Percentiles rank a stretch among this genome's conserved stretches.
phyloP scores from a whole-genome alignment of 1,284 basidiomycete species.

The Puccinia horiana region DNA sequence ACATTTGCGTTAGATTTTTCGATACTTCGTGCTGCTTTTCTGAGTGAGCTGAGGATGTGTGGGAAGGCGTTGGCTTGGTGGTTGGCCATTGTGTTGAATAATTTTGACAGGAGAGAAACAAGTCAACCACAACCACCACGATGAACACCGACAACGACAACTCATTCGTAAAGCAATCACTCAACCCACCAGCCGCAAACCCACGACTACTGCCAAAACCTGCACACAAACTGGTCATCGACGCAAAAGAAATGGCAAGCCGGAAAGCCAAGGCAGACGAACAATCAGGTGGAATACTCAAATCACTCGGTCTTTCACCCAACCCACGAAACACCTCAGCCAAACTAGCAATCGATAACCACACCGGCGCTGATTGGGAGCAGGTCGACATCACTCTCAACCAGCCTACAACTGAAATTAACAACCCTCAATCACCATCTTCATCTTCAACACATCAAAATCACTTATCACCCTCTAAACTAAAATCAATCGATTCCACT shows the following conservation, averaged over 20 bases:
- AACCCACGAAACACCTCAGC: not conserved
- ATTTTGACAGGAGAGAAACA: too few species aligned
- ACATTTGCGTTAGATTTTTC: conserved; percentile 26
- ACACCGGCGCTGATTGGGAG: conserved; percentile 43
- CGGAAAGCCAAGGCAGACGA: conserved; percentile 47
- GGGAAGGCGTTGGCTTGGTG: not conserved
- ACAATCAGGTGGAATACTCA: conserved; percentile 38
- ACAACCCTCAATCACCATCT: not conserved
- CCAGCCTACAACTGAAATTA: too few species aligned
- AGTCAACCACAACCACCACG: not conserved
- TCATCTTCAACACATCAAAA: not conserved
- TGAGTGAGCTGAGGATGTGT: conserved; percentile 22
- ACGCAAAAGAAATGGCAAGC: conserved; percentile 33
- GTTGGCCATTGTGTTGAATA: too few species aligned
- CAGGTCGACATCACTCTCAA: conserved; percentile 1
- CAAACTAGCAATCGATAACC: not conserved
- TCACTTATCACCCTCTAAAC: not conserved
- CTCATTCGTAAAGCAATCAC: conserved; percentile 46
- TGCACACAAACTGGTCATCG: conserved; percentile 8
- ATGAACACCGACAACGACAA: conserved; percentile 18
- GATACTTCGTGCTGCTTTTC: not conserved
- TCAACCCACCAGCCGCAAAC: conserved; percentile 10
- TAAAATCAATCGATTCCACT: conserved; percentile 1
- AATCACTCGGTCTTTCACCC: conserved; percentile 43
- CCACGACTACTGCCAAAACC: not conserved